phyloP scores from a whole-genome alignment of 2,329 filamentous ascomycete genomes.

The Xylogone sp. region DNA sequence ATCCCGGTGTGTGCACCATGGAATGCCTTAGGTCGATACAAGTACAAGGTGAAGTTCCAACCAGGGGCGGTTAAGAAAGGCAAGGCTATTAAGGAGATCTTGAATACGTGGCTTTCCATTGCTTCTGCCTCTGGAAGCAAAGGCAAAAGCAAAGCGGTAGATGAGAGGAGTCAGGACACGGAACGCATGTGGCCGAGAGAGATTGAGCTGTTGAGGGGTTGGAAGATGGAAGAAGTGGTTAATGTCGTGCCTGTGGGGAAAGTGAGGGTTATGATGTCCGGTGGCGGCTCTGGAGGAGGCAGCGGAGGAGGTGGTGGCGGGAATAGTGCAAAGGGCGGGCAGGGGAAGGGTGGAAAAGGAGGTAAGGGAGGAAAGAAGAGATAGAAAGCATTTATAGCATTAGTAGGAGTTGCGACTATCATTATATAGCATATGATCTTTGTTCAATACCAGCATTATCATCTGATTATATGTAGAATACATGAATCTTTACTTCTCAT shows the following conservation, averaged over 20 bases:
- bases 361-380: conserved; percentile 24
- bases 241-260: conserved; percentile 78
- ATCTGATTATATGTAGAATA: no score
- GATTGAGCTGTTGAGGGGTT: conserved; percentile 74
- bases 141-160: conserved; percentile 44
- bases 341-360: conserved; percentile 18
- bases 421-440: no score
- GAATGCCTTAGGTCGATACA: conserved; percentile 63
- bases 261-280: conserved; percentile 72
- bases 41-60: conserved; percentile 94
- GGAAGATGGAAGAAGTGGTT: conserved; percentile 79
- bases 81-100: conserved; percentile 85
- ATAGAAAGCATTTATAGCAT: conserved; percentile 6
- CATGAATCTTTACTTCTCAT: no score
- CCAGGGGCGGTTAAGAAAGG: conserved; percentile 89
- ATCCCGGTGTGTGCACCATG: conserved; percentile 64
- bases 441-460: no score
- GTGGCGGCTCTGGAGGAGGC: conserved; percentile 36
- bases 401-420: no score
- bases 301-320: conserved; percentile 36
- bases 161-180: conserved; percentile 56
- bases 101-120: conserved; percentile 74
- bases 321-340: conserved; percentile 30
- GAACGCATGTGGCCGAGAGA: conserved; percentile 84
- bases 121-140: conserved; percentile 42